Evolutionary conservation across 2,329 filamentous ascomycete species (phyloP).

Genomic region (Albophoma yamanashiensis): DNA sequence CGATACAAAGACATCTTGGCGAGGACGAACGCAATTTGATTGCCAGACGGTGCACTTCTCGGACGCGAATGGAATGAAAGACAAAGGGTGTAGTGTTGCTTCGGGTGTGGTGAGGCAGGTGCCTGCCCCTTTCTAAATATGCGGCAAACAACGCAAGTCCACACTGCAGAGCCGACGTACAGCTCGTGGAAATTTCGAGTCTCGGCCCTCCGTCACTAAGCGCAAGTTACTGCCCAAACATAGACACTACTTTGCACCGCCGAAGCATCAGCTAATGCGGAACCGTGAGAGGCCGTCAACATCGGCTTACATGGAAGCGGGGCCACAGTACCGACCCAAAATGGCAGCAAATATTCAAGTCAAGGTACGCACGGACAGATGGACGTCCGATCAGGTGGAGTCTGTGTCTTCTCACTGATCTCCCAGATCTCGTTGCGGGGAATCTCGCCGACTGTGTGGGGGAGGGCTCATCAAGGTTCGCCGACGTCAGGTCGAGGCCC

Average conservation of each 20-base stretch:
- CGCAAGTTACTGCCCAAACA: not conserved
- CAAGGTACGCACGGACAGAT: not conserved
- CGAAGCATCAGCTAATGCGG: not conserved
- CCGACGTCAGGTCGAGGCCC: not conserved
- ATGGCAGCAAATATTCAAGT: not conserved
- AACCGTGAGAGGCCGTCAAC: not conserved
- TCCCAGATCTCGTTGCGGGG: not conserved
- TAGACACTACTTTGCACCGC: not conserved
- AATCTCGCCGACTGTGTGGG: not conserved
- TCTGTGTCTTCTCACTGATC: not conserved
- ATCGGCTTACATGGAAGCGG: not conserved
- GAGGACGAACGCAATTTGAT: not conserved
- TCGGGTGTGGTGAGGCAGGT: not conserved
- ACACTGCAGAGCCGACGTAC: not conserved
- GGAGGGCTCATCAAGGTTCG: not conserved
- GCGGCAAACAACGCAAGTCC: not conserved
- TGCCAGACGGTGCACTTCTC: not conserved
- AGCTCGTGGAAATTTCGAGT: not conserved
- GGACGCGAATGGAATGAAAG: not conserved
- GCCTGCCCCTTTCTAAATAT: not conserved
- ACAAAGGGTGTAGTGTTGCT: not conserved
- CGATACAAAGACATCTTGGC: conserved; percentile 26
- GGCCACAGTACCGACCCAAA: not conserved
- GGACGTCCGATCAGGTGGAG: not conserved
- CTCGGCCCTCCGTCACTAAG: not conserved